Evolutionary conservation across 345 rosid species (phyloP).

Genomic region (Cardamine occulta): DNA sequence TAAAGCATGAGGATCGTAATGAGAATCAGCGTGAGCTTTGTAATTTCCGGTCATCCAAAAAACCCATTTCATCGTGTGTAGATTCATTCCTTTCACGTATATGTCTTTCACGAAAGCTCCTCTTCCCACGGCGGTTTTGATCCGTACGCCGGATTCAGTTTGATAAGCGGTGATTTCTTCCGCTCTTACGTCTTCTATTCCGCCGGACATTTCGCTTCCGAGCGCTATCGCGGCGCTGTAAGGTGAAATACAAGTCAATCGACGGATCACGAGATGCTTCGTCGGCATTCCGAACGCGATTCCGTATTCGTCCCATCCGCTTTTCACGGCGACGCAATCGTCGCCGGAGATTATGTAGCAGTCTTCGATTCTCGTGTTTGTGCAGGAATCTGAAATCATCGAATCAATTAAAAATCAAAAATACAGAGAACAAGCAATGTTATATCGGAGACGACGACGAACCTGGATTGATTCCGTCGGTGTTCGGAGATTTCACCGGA

Average conservation of each 20-base stretch:
- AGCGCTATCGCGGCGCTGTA: conserved; percentile 67
- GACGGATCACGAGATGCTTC: conserved; percentile 52
- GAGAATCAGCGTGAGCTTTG: conserved; percentile 52
- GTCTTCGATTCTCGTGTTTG: conserved; percentile 83
- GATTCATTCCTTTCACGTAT: conserved; percentile 51
- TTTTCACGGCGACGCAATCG: conserved; percentile 88
- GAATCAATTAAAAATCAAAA: background rate
- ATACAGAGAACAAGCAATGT: background rate
- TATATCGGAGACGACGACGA: background rate
- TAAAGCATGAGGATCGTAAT: conserved; percentile 62
- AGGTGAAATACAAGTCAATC: conserved; percentile 69
- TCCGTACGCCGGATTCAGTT: conserved; percentile 60
- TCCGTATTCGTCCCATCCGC: conserved; percentile 78
- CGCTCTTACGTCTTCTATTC: conserved; percentile 56
- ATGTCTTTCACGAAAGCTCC: conserved; percentile 64
- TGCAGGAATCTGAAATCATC: conserved; percentile 76
- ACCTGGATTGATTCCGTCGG: conserved; percentile 97
- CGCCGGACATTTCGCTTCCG: conserved; percentile 88
- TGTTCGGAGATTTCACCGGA: conserved; percentile 84
- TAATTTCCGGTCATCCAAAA: conserved; percentile 78
- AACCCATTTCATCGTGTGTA: conserved; percentile 67
- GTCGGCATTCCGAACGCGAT: conserved; percentile 54
- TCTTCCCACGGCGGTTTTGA: conserved; percentile 66
- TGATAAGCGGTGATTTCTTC: conserved; percentile 57
- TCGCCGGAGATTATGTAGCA: conserved; percentile 90